Evolutionary conservation across 495 filamentous ascomycete species (phyloP).

Genomic region (Hypoxylon fragiforme): DNA sequence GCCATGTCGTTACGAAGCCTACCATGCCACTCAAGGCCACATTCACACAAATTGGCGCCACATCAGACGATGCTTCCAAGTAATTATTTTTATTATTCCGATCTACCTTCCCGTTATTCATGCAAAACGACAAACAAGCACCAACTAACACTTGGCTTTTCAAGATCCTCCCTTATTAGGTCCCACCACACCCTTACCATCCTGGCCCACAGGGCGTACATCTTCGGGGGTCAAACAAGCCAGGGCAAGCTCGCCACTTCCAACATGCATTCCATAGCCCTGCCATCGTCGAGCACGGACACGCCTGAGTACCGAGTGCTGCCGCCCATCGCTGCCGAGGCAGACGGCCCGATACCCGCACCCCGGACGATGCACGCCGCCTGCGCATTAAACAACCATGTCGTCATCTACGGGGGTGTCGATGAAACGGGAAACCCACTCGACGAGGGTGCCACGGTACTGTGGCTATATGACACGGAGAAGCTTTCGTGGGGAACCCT

Average conservation of each 20-base stretch:
- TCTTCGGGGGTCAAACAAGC: conserved; percentile 54
- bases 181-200: conserved; percentile 53
- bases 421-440: conserved; percentile 40
- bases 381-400: conserved; percentile 38
- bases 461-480: conserved; percentile 54
- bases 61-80: conserved; percentile 26
- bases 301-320: conserved; percentile 44
- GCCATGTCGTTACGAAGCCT: conserved; percentile 42
- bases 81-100: conserved; percentile 1
- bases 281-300: conserved; percentile 37
- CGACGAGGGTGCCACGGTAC: conserved; percentile 47
- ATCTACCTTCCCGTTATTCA: background rate
- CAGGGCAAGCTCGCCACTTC: conserved; percentile 47
- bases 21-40: conserved; percentile 49
- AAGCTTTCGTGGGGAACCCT: conserved; percentile 40
- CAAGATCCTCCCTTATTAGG: conserved; percentile 45
- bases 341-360: conserved; percentile 35
- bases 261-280: conserved; percentile 49
- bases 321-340: conserved; percentile 33
- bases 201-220: conserved; percentile 50
- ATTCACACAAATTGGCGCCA: conserved; percentile 44
- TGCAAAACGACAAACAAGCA: too few relatives aligned
- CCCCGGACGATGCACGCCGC: conserved; percentile 49
- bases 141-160: background rate
- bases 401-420: conserved; percentile 53